Conservation (phyloP, 495 filamentous ascomycete species). For the Monascus purpureus region DNA sequence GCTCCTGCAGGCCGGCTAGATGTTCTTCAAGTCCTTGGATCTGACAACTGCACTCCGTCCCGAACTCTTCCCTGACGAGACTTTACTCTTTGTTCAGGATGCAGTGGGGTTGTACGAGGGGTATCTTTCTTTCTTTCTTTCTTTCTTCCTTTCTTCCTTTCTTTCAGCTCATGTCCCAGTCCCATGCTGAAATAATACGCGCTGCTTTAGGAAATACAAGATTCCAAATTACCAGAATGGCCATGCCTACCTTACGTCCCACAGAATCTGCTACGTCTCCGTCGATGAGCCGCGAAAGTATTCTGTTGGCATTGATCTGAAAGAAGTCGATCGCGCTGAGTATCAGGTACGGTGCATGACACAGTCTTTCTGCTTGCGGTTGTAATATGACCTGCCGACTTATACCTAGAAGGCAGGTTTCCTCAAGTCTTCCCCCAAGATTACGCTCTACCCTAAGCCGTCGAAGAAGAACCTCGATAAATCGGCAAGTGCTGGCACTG, state of each 20-base stretch:
- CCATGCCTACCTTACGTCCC: constrained; percentile 89
- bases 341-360: constrained; percentile 67
- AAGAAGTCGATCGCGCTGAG: constrained; percentile 80
- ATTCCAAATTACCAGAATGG: constrained; percentile 89
- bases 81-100: constrained; percentile 88
- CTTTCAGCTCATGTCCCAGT: background rate
- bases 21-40: constrained; percentile 91
- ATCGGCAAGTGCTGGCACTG: constrained; percentile 15
- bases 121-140: too few relatives aligned
- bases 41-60: constrained; percentile 92
- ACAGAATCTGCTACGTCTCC: constrained; percentile 90
- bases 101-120: constrained; percentile 95
- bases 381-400: constrained; percentile 4
- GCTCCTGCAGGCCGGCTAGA: constrained; percentile 41
- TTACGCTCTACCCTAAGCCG: constrained; percentile 71
- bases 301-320: constrained; percentile 75
- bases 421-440: constrained; percentile 86
- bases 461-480: constrained; percentile 37
- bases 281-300: constrained; percentile 73
- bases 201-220: constrained; percentile 68
- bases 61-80: constrained; percentile 77
- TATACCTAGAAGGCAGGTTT: constrained; percentile 60
- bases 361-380: background rate
- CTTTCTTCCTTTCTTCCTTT: background rate
- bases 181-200: background rate